Percentiles rank a stretch among this genome's conserved stretches.
Evolutionary conservation across 2,329 filamentous ascomycete genomes (phyloP).

Genomic region (Ambrosiella xylebori): DNA sequence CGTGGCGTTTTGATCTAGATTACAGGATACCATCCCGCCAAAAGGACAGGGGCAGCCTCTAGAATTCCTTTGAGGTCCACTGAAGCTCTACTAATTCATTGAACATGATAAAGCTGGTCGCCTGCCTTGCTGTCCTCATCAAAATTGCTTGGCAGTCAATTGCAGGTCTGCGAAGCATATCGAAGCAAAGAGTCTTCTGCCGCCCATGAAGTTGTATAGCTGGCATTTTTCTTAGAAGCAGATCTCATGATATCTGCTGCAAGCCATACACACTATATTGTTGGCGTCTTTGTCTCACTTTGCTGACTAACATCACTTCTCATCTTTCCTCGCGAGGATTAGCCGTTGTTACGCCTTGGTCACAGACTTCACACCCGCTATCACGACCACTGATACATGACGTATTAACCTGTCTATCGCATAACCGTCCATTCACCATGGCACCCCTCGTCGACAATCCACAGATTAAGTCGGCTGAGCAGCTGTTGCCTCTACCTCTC

Average conservation of each 20-base stretch:
- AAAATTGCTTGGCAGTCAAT: background rate
- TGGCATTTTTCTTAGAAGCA: background rate
- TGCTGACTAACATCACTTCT: background rate
- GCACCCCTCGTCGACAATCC: slow-evolving; percentile 76
- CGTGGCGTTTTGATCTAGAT: background rate
- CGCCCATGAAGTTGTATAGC: background rate
- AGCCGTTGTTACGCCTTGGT: background rate
- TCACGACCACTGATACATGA: background rate
- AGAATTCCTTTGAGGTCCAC: background rate
- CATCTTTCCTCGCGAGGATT: background rate
- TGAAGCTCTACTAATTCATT: background rate
- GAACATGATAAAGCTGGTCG: background rate
- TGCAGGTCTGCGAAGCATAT: background rate
- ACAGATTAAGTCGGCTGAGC: slow-evolving; percentile 73
- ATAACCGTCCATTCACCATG: slow-evolving; percentile 26
- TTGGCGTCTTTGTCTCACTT: background rate
- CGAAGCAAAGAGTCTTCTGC: background rate
- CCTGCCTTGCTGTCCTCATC: slow-evolving; percentile 8
- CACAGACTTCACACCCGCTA: background rate
- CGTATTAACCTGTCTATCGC: background rate
- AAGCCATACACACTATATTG: background rate
- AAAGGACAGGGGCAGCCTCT: background rate
- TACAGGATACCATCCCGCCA: background rate
- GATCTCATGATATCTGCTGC: background rate
- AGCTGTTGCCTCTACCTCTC: slow-evolving; percentile 71